Base-by-base conservation (phyloP, 495 filamentous ascomycete species). In the Daldinia grandis region DNA sequence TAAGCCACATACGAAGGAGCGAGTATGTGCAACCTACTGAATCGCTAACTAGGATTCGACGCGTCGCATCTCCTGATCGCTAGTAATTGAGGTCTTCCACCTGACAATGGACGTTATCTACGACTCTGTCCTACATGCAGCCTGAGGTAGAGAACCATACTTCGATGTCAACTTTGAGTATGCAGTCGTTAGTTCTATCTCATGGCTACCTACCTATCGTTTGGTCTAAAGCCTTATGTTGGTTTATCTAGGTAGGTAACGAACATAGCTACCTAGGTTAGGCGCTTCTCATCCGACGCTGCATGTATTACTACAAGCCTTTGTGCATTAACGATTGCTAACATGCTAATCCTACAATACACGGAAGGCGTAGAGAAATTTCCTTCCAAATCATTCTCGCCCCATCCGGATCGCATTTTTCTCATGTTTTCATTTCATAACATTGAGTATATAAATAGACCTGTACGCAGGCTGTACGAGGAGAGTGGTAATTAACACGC, bases 41-140 rank as follows among this genome's bases (percentile, higher is more conserved):
- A 58, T 63, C 63, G 63, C 58, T 53, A 53, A 58, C 68, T 58
- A 58, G 51, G 58, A 65, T 65, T 61, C 30, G 56, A 50, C 19
- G 28, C n/a, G 42, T 19, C 24, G 40, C 27, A 17, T 37, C 30
- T 37, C 25, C 15, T 12, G 31, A 38, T 59, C 24, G 42, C 42
- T 5, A 47, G 68, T 62, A 63, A 62, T 63, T 8, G 38, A 50
- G 59, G 54, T 64, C 42, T 33, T 24, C 10, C 42, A 21, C 30
- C 30, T 5, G 15, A 58, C 24, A 53, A 21, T 55, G 37, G 53
- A 64, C 47, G 55, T 37, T 17, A 38, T 49, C 30, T 24, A 30
- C 42, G 47, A 33, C 24, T 44, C 21, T n/a, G 15, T 14, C 19
- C 33, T 37, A 62, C 15, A 14, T 14, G 47, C 9, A 37, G 49